These are phyloP conservation scores for Ochetophila trinervis DNA, from an alignment of 306 rosid species.

Conservation along the genomic window DNA sequence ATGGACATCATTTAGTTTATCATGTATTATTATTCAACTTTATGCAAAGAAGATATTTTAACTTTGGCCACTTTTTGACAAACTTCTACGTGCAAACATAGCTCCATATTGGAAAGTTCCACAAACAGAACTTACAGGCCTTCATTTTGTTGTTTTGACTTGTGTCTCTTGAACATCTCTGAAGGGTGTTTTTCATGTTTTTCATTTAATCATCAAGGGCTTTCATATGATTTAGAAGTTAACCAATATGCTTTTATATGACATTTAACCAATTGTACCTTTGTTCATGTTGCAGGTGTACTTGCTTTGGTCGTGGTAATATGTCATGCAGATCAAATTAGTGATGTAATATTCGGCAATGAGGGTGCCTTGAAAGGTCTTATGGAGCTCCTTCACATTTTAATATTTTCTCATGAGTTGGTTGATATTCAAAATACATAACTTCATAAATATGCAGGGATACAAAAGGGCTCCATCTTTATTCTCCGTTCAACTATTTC, in stretches of 20 bases:
- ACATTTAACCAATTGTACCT: not conserved
- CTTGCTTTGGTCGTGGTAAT: constrained; percentile 59
- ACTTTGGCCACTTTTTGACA: too few species aligned
- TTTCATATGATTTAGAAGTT: too few species aligned
- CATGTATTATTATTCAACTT: too few species aligned
- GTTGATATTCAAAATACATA: constrained; percentile 18
- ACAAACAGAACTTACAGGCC: too few species aligned
- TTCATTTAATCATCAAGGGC: too few species aligned
- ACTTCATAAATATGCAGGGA: constrained; percentile 47
- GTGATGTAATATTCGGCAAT: constrained; percentile 46
- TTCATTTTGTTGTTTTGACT: too few species aligned
- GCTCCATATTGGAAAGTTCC: too few species aligned
- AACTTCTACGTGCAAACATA: too few species aligned
- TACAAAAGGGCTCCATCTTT: constrained; percentile 57
- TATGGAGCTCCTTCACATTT: constrained; percentile 25
- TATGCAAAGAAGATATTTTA: too few species aligned
- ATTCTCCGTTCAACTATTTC: constrained; percentile 53
- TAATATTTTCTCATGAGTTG: constrained; percentile 22
- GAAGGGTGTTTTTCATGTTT: too few species aligned
- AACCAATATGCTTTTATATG: not conserved
- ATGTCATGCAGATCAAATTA: constrained; percentile 46
- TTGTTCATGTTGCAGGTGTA: constrained; percentile 52
- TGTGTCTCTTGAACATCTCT: too few species aligned
- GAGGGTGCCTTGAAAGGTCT: constrained; percentile 54
- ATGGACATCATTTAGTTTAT: too few species aligned